Evolutionary conservation across 2,329 filamentous ascomycete genomes (phyloP).

Genomic region (Arthrocladium fulminans): DNA sequence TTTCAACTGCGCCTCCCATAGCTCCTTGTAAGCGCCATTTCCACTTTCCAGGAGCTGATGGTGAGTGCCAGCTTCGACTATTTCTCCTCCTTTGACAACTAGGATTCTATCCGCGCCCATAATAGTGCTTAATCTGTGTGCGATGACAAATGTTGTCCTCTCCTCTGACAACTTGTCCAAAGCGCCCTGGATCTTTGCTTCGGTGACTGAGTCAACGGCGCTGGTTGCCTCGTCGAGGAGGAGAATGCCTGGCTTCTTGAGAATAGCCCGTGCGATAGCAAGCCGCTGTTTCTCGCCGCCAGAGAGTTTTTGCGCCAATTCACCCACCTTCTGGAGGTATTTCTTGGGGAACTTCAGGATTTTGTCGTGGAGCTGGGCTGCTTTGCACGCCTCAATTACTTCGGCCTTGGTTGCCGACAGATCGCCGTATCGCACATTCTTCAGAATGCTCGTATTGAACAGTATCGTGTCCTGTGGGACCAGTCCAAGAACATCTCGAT

Average conservation of each 20-base stretch:
- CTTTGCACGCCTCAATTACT: slow-evolving; percentile 51
- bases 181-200: slow-evolving; percentile 39
- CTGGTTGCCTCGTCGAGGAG: slow-evolving; percentile 47
- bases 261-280: slow-evolving; percentile 40
- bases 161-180: slow-evolving; percentile 38
- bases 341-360: slow-evolving; percentile 50
- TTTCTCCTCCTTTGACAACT: slow-evolving; percentile 53
- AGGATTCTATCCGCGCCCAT: slow-evolving; percentile 54
- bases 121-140: slow-evolving; percentile 36
- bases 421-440: slow-evolving; percentile 57
- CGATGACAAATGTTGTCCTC: slow-evolving; percentile 46
- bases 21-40: slow-evolving; percentile 52
- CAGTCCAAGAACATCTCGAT: slow-evolving; percentile 52
- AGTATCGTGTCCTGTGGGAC: slow-evolving; percentile 57
- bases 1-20: slow-evolving; percentile 53
- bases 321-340: slow-evolving; percentile 42
- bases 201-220: slow-evolving; percentile 39
- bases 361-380: slow-evolving; percentile 56
- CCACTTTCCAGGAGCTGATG: slow-evolving; percentile 46
- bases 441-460: slow-evolving; percentile 56
- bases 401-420: slow-evolving; percentile 54
- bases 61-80: slow-evolving; percentile 57
- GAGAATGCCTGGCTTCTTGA: slow-evolving; percentile 37
- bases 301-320: slow-evolving; percentile 42
- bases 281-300: slow-evolving; percentile 46